Base-by-base conservation (phyloP, 176 grass and related monocot species). In the Musa schizocarpa region DNA sequence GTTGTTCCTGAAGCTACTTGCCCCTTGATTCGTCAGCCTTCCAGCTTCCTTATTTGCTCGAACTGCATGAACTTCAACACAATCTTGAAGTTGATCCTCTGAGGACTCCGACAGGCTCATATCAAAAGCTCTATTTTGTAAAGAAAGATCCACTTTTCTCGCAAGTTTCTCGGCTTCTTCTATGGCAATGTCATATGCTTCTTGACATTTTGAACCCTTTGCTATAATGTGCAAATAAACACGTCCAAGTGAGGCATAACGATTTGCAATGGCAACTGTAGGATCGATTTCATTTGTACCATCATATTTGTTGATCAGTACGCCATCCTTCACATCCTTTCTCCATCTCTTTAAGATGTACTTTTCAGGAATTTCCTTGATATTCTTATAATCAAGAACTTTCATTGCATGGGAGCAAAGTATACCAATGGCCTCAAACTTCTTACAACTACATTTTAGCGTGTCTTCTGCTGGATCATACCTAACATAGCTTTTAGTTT, bases 291-390 rank as follows among this genome's bases (percentile, higher is more conserved):
- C 82, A 73, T 78, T 67, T 72, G 65, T 74, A 55, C 63, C 68
- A 26, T 83, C 82, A 67, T 79, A 83, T 53, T 49, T 69, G 49
- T 78, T 24, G 56, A 78, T 49, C 19, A 50, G 27, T 65, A 71
- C 7, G 11, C 68, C 54, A 55, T 62, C 66, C 75, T 79, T 83
- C 57, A 69, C 74, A 24, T 83, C 75, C 17, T 83, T 79, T 27
- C 57, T 84, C 77, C 82, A 79, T 58, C 76, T 79, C 68, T 72
- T 84, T 61, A 84, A 49, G 61, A 84, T 73, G 52, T 84, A 84
- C 77, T 84, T 84, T 79, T 84, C 76, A 27, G 77, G 76, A 84
- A 84, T 84, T 84, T 84, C 82, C 70, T 84, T 84, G 48, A 71
- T 84, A 57, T 84, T 84, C 78, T 74, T 84, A 59, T 79, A 74